Base-by-base conservation (phyloP, 2,329 filamentous ascomycete species). In the Botryosphaeria dothidea region DNA sequence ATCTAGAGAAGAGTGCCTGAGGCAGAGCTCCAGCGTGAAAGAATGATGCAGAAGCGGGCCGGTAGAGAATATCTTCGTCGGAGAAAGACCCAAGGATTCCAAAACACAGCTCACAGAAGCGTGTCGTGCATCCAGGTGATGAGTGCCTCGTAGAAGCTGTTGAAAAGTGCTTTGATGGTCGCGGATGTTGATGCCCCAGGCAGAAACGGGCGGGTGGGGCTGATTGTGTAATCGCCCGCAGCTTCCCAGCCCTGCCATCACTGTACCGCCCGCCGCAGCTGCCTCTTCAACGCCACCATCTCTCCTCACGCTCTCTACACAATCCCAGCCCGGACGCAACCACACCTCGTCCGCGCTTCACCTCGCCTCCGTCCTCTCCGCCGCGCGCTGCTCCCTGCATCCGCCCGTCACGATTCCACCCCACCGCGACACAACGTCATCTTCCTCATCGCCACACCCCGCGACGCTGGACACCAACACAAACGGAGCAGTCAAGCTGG, bases 401-500 rank as follows among this genome's bases (percentile, higher is more conserved):
- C 29, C 25, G 25, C 48, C 19, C 61, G 43, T 64, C 62, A 64
- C 62, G 17, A 64, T 64, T 64, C 62, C 52, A 43, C 52, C 62
- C 43, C 62, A 64, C 62, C 51, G 43, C 38, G 51, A 46, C 11
- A 58, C 63, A 65, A 54, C 63, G 63, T 65, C 63, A 65, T 65
- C 63, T 27, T 17, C 45, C 52, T 31, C 63, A 60, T 65, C 46
- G 63, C 54, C 63, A 49, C 54, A 60, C 23, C 54, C 63, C 45
- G 54, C 63, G 63, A 58, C 56, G 45, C 46, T 60, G 46, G 54
- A 65, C 56, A 29, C 56, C 56, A 65, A 51, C 56, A 45, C 19
- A 29, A 56, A 60, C 43, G 58, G 62, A 31, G 34, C 45, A 64
- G 64, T 27, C 77, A 79, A 78, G 72, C 77, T 79, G 77, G 76